These are phyloP conservation scores for Austroboletus novae-zelandiae DNA, from an alignment of 1,284 basidiomycete species.

Conservation along the genomic window DNA sequence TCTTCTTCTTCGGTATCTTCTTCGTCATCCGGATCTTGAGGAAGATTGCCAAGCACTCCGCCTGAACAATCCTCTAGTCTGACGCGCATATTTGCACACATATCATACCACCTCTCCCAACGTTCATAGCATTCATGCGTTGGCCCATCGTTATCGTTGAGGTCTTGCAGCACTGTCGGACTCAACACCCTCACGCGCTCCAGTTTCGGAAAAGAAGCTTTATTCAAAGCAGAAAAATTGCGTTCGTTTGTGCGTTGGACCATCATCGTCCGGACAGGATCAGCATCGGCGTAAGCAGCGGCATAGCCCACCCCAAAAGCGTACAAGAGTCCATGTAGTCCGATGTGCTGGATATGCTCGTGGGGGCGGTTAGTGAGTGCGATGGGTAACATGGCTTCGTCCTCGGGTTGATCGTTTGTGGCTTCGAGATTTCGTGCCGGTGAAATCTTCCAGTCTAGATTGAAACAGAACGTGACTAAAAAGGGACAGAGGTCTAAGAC, in stretches of 20 bases:
- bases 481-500: constrained; percentile 62
- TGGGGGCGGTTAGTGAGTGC: constrained; percentile 52
- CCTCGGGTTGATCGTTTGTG: constrained; percentile 26
- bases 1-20: constrained; percentile 35
- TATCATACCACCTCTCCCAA: constrained; percentile 70
- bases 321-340: constrained; percentile 64
- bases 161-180: constrained; percentile 49
- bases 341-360: constrained; percentile 54
- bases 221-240: constrained; percentile 57
- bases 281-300: constrained; percentile 38
- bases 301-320: constrained; percentile 65
- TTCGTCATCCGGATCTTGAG: constrained; percentile 39
- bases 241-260: constrained; percentile 59
- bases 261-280: constrained; percentile 45
- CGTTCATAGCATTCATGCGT: constrained; percentile 46
- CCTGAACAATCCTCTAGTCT: constrained; percentile 70
- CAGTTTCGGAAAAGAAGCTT: constrained; percentile 57
- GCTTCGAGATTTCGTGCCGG: constrained; percentile 31
- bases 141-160: constrained; percentile 54
- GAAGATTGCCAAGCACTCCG: constrained; percentile 53
- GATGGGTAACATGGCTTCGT: constrained; percentile 30
- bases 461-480: constrained; percentile 63
- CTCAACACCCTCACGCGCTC: constrained; percentile 57
- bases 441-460: constrained; percentile 61
- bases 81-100: constrained; percentile 45